Base-by-base conservation (phyloP, 2,329 filamentous ascomycete species). In the Calonectria montana region DNA sequence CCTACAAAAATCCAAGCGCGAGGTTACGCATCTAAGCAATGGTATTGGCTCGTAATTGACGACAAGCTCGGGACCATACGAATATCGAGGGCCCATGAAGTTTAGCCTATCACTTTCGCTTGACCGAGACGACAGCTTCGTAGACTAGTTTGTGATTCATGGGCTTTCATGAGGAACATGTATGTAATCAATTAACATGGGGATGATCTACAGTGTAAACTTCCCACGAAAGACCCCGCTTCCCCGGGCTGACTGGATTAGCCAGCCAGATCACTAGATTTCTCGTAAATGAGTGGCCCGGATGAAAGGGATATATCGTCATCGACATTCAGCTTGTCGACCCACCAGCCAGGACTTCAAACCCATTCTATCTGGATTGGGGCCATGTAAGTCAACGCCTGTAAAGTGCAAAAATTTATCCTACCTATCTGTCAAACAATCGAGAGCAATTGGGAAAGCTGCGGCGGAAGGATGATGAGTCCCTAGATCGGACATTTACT, bases 251-350 rank as follows among this genome's bases (percentile, higher is more conserved):
- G 23, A 41, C 41, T 16, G 41, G 45, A 65, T 48, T 25, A 27
- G n/a, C 31, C 61, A 59, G 53, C 53, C 53, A 59, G 21, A 37
- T 59, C 13, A 35, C 48, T 53, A 37, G 21, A 35, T 59, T 35
- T 59, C 31, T 57, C 31, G 21, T 57, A 23, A 39, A 21, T 23
- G 23, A 59, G 31, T 59, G 53, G 35, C 8, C 53, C 53, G 35
- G 53, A 8, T 59, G 53, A 59, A 59, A 59, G 35, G 53, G 35
- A 2, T 37, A 67, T 64, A 37, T 25, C 45, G 57, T 63, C 66
- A 53, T 63, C 18, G 39, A 63, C 27, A 47, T 65, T 29, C 9
- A 35, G 25, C 47, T 35, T 65, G 43, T 15, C 13, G n/a, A 18
- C 15, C 13, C 37, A 29, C 29, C 29, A 50, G 10, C 35, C 6